Percentiles rank a stretch among this genome's conserved stretches.
Evolutionary conservation across 1,284 basidiomycete species (phyloP).

Genomic region (Ceratobasidium papillatum): DNA sequence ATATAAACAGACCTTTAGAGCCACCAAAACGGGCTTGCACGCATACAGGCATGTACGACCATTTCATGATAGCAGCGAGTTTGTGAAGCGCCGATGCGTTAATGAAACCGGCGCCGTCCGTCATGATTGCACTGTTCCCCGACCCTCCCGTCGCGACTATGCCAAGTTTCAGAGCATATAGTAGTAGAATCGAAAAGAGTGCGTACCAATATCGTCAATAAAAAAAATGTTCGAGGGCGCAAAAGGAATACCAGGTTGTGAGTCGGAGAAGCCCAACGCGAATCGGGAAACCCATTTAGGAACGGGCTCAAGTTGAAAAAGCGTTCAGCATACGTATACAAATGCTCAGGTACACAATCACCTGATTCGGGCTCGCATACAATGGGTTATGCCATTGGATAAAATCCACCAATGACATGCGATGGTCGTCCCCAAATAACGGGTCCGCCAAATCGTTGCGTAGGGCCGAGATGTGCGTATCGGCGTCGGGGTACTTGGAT

Average conservation of each 20-base stretch:
- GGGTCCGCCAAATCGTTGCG: background rate
- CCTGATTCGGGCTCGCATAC: conserved; percentile 19
- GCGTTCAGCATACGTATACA: background rate
- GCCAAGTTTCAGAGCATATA: background rate
- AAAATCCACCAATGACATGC: conserved; percentile 41
- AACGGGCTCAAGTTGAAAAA: conserved; percentile 12
- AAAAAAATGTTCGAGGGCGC: conserved; percentile 31
- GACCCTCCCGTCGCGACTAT: conserved; percentile 7
- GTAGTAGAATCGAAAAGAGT: background rate
- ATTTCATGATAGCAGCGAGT: conserved; percentile 32
- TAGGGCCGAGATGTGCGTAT: too few species aligned
- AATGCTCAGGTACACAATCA: background rate
- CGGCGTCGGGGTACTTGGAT: too few species aligned
- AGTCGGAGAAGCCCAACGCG: conserved; percentile 41
- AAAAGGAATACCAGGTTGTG: conserved; percentile 37
- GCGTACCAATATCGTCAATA: conserved; percentile 41
- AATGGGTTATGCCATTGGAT: conserved; percentile 43
- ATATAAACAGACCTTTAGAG: conserved; percentile 42
- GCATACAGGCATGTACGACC: conserved; percentile 29
- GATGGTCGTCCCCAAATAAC: conserved; percentile 28
- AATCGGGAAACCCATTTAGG: conserved; percentile 44
- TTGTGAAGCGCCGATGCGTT: conserved; percentile 31
- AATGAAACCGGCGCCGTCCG: conserved; percentile 43
- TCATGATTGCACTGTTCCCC: conserved; percentile 41
- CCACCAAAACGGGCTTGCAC: conserved; percentile 43